Base-by-base conservation (phyloP, 2,329 filamentous ascomycete species). In the Penicillium rolfsii region DNA sequence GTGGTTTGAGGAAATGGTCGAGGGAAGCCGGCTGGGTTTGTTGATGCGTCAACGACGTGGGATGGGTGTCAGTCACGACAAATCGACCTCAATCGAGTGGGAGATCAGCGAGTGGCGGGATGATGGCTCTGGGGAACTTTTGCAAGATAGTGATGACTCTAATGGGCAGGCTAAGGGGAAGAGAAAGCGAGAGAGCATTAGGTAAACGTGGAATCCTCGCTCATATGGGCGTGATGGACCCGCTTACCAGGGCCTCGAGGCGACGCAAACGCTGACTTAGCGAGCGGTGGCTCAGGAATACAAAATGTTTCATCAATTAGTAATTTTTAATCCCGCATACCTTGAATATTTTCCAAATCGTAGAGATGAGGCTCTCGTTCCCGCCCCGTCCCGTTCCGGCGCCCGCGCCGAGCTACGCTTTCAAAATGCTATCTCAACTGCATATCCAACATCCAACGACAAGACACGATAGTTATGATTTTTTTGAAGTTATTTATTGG, bases 1-100 rank as follows among this genome's bases (percentile, higher is more conserved):
- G 0, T 97, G 92, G 91, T 94, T 96, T 67, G 91, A 96, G 68
- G 85, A 86, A 64, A 84, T 96, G 82, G 85, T 96, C 2, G 85
- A 91, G 70, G 89, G 91, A 57, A 93, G 91, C 66, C 83, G 82
- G 41, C 78, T 96, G 45, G 91, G 90, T 1, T 87, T 83, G 54
- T 82, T 90, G 75, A 87, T 86, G 73, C 85, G 85, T 67, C 84
- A 68, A 55, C 78, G 83, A 71, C 82, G 81, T 61, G 85, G 86
- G 16, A 84, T 84, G 59, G 84, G 86, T 28, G 77, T 82, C 36
- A 88, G 84, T 54, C 77, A 79, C n/a, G 87, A 91, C 72, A 89
- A 89, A 16, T 82, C 80, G 30, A 84, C 87, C 40, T 85, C 81
- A 48, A 84, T 95, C 11, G 89, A 95, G 71, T 96, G 91, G 91